phyloP scores from a whole-genome alignment of 192 early-diverging fungal genomes.

The Coemansia sp. region DNA sequence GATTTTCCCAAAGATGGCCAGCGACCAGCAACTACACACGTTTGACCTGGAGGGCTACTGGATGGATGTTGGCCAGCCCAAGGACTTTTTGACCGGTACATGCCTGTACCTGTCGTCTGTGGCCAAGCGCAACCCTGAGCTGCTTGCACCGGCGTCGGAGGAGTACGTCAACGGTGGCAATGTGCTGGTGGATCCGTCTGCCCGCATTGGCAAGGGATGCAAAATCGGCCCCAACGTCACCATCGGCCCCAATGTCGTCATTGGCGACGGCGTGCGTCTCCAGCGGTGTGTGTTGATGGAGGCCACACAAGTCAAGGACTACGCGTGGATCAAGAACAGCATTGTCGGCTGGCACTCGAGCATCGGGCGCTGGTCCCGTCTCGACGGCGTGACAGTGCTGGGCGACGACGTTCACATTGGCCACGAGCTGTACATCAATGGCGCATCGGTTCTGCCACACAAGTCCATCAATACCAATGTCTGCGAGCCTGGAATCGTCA shows the following conservation, averaged over 20 bases:
- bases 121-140: slow-evolving; percentile 72
- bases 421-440: slow-evolving; percentile 95
- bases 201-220: slow-evolving; percentile 93
- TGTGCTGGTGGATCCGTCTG: slow-evolving; percentile 89
- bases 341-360: slow-evolving; percentile 98
- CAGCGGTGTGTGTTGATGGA: slow-evolving; percentile 88
- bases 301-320: slow-evolving; percentile 81
- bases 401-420: slow-evolving; percentile 96
- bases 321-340: slow-evolving; percentile 84
- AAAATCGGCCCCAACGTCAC: slow-evolving; percentile 97
- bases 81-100: slow-evolving; percentile 95
- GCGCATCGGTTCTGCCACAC: slow-evolving; percentile 95
- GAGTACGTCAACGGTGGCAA: slow-evolving; percentile 81
- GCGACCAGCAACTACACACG: slow-evolving; percentile 83
- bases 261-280: slow-evolving; percentile 95
- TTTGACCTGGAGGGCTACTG: slow-evolving; percentile 96
- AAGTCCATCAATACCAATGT: slow-evolving; percentile 89
- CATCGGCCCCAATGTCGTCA: slow-evolving; percentile 85
- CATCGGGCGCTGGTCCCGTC: slow-evolving; percentile 91
- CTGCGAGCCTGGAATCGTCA: slow-evolving; percentile 92
- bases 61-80: slow-evolving; percentile 99
- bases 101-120: slow-evolving; percentile 89
- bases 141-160: slow-evolving; percentile 66
- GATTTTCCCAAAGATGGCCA: slow-evolving; percentile 92
- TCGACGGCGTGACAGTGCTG: slow-evolving; percentile 93